These are phyloP conservation scores for Phytophthora megakarya DNA, from an alignment of 352 stramenopile genomes.

Conservation along the genomic window DNA sequence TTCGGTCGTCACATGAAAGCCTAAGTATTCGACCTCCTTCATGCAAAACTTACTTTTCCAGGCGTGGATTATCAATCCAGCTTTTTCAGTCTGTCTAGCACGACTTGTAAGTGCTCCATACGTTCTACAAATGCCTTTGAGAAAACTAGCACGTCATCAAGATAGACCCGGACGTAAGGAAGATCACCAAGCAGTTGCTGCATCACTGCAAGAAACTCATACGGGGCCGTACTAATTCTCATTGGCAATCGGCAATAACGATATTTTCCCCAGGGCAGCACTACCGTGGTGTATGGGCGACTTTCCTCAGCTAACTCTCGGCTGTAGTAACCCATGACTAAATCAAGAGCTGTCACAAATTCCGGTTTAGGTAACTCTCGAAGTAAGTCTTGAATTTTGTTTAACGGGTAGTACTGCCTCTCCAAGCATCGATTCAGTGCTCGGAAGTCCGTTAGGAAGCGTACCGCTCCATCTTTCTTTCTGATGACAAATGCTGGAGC, in stretches of 20 bases:
- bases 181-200: background rate
- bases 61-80: background rate
- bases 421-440: background rate
- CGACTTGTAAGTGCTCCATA: background rate
- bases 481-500: conserved; percentile 1
- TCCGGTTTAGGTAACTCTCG: background rate
- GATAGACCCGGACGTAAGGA: background rate
- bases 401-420: background rate
- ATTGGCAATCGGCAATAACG: conserved; percentile 8
- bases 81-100: background rate
- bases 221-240: conserved; percentile 4
- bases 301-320: conserved; percentile 1
- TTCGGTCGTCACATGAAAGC: too few species aligned
- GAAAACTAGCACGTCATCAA: conserved; percentile 8
- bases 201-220: conserved; percentile 21
- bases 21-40: too few species aligned
- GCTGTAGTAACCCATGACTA: background rate
- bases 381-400: background rate
- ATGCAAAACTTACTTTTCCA: conserved; percentile 9
- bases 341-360: background rate
- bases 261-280: conserved; percentile 9
- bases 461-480: conserved; percentile 4
- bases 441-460: conserved; percentile 2
- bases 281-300: background rate
- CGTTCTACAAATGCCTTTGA: conserved; percentile 8